Percentiles rank a stretch among this genome's conserved stretches.
Evolutionary conservation across 2,329 filamentous ascomycete genomes (phyloP).

Genomic region (Clarireedia hainanense): DNA sequence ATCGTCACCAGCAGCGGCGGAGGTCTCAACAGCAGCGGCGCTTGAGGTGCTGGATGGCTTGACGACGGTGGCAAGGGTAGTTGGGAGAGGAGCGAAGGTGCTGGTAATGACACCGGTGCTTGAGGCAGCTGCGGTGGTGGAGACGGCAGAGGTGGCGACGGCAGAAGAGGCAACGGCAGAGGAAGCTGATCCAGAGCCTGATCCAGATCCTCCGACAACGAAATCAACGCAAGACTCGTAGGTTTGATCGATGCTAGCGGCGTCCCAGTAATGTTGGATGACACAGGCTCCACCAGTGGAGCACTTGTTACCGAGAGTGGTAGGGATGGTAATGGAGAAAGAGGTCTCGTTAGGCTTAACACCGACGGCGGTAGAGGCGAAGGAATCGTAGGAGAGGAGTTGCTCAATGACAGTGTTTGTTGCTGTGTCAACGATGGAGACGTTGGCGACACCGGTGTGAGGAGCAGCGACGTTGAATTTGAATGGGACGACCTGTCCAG

Average conservation of each 20-base stretch:
- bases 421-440: conserved; percentile 43
- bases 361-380: conserved; percentile 38
- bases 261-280: conserved; percentile 49
- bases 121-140: not conserved
- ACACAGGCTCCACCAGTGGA: conserved; percentile 26
- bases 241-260: conserved; percentile 42
- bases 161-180: not conserved
- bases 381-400: conserved; percentile 40
- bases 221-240: conserved; percentile 51
- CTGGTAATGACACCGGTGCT: not conserved
- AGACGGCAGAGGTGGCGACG: not conserved
- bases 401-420: conserved; percentile 41
- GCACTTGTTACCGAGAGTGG: conserved; percentile 33
- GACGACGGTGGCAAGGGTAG: not conserved
- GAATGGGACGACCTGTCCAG: conserved; percentile 38
- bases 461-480: conserved; percentile 37
- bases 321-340: conserved; percentile 47
- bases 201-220: conserved; percentile 12
- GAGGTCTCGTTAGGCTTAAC: conserved; percentile 37
- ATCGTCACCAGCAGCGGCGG: not conserved
- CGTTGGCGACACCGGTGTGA: conserved; percentile 47
- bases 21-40: not conserved
- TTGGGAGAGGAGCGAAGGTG: not conserved
- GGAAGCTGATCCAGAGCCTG: not conserved
- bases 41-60: conserved; percentile 1